These are phyloP conservation scores for Phanerochaete carnosa DNA, from an alignment of 768 basidiomycete genomes.

Conservation along the genomic window DNA sequence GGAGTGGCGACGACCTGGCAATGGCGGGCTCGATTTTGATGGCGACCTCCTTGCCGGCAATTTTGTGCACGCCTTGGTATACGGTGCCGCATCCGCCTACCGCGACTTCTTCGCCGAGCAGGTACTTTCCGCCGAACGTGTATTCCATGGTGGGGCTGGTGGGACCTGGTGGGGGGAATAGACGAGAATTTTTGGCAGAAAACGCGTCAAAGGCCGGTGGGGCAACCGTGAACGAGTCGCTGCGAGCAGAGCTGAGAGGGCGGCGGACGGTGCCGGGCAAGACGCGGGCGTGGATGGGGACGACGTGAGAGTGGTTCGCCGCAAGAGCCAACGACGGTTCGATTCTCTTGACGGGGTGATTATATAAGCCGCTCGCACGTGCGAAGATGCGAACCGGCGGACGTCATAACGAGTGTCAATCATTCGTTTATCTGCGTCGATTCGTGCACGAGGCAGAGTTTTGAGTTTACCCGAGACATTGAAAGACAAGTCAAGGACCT, in stretches of 20 bases:
- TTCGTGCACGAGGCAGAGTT: neutral
- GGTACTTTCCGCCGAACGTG: constrained; percentile 73
- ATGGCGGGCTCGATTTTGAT: constrained; percentile 77
- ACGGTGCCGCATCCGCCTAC: constrained; percentile 81
- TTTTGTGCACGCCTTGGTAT: constrained; percentile 73
- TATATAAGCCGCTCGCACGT: neutral
- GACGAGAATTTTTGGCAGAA: neutral
- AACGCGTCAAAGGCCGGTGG: neutral
- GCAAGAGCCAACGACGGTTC: constrained; percentile 1
- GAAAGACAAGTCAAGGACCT: too few species aligned
- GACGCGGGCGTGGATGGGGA: constrained; percentile 1
- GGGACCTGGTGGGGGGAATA: neutral
- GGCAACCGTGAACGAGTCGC: neutral
- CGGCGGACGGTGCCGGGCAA: neutral
- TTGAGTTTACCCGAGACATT: too few species aligned
- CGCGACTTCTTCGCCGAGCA: constrained; percentile 76
- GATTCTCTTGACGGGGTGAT: neutral
- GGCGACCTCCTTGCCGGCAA: constrained; percentile 81
- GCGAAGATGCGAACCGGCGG: neutral
- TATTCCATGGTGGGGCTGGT: constrained; percentile 24
- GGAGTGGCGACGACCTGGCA: constrained; percentile 52
- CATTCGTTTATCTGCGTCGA: neutral
- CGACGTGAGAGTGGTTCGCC: neutral
- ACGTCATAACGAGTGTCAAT: neutral
- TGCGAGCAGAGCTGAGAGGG: neutral